These are phyloP conservation scores for Protomyces lactucae-debilis DNA, from an alignment of 1,139 yeast species.

Conservation along the genomic window DNA sequence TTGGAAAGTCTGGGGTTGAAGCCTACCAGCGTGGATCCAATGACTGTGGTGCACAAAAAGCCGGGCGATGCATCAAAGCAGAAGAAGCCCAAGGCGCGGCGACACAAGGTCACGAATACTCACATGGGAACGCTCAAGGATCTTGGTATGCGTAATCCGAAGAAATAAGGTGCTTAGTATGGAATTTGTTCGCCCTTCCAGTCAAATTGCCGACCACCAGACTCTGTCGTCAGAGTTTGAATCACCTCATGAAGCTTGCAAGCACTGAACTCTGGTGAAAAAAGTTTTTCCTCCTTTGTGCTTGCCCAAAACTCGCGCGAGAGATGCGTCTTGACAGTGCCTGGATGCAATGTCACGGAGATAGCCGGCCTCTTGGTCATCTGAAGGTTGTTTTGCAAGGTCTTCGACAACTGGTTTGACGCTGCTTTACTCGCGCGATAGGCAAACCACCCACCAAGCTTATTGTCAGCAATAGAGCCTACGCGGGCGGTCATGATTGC, in stretches of 20 bases:
- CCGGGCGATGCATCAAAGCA: conserved; percentile 42
- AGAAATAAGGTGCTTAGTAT: neutral
- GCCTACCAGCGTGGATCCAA: conserved; percentile 97
- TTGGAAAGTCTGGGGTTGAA: conserved; percentile 80
- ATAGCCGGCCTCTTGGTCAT: conserved; percentile 21
- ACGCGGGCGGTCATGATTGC: conserved; percentile 26
- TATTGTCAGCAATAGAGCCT: conserved; percentile 24
- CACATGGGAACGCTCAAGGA: conserved; percentile 96
- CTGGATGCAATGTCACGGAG: conserved; percentile 25
- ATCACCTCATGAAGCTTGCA: conserved; percentile 8
- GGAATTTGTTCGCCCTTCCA: conserved; percentile 27
- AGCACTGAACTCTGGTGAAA: conserved; percentile 22
- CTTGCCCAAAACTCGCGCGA: conserved; percentile 24
- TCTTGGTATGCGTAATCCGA: conserved; percentile 26
- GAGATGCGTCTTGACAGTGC: conserved; percentile 25
- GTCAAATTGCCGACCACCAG: conserved; percentile 21
- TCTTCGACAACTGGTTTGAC: conserved; percentile 18
- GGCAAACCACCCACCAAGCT: conserved; percentile 26
- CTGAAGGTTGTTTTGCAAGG: conserved; percentile 15
- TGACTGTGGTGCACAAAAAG: conserved; percentile 59
- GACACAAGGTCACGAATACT: conserved; percentile 90
- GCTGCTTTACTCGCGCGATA: conserved; percentile 27
- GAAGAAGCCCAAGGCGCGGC: conserved; percentile 82
- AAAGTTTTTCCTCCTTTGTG: conserved; percentile 13
- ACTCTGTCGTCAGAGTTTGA: neutral